Evolutionary conservation across 2,329 filamentous ascomycete species (phyloP).

Genomic region (Thielaviopsis populi): DNA sequence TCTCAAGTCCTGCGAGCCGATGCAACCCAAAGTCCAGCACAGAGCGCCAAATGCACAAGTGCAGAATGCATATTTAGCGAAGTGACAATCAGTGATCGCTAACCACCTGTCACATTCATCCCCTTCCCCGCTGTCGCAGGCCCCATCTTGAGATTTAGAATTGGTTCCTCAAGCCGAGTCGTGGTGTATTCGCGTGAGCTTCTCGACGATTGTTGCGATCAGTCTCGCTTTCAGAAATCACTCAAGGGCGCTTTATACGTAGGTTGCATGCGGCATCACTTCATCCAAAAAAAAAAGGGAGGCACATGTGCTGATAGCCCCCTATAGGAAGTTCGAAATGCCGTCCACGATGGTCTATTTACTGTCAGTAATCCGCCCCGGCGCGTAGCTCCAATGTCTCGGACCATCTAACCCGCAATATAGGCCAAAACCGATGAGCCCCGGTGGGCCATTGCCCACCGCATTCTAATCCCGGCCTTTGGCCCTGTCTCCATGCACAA

Average conservation of each 20-base stretch:
- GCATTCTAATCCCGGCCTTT: conserved; percentile 52
- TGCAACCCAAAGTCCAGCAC: not conserved
- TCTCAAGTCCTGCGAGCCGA: not conserved
- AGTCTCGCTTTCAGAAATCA: conserved; percentile 49
- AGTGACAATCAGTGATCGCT: too few species aligned
- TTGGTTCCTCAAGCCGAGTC: conserved; percentile 34
- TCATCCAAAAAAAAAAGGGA: not conserved
- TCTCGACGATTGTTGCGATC: conserved; percentile 49
- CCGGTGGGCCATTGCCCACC: conserved; percentile 54
- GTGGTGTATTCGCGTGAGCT: conserved; percentile 40
- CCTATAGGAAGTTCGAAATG: conserved; percentile 39
- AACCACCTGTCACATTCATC: not conserved
- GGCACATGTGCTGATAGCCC: conserved; percentile 3
- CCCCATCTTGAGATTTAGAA: conserved; percentile 42
- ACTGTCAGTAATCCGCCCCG: conserved; percentile 30
- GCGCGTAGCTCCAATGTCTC: not conserved
- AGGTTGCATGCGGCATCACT: conserved; percentile 11
- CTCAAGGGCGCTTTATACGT: conserved; percentile 34
- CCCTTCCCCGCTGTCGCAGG: conserved; percentile 25
- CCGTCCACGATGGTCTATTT: conserved; percentile 50
- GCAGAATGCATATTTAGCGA: too few species aligned
- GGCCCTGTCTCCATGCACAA: conserved; percentile 50
- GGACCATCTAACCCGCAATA: conserved; percentile 20
- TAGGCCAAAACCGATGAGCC: conserved; percentile 33
- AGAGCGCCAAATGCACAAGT: too few species aligned